Evolutionary conservation across 2,329 filamentous ascomycete species (phyloP), one percentile per base, ranked within the genome.

Genomic region (Arthrobotrys pseudoclavata): DNA sequence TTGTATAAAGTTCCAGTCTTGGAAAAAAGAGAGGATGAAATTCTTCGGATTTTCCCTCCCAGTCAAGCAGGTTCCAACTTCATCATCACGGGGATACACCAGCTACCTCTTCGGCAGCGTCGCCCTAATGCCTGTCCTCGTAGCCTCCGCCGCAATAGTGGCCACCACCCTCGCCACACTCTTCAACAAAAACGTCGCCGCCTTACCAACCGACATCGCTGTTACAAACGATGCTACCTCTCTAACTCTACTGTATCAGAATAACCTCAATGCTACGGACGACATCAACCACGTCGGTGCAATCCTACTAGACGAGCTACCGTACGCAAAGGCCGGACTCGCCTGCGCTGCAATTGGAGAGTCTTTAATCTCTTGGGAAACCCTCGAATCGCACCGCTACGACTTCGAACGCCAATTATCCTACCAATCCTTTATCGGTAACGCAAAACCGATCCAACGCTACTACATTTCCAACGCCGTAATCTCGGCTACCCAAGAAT

Each of bases 211-310:
- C 34, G 55, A 60, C 1, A 24, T 60, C 4, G 34, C 34, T 10
- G 31, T 7, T 12, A 60, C 72, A 7, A 86, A 86, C 72, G 79
- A 83, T 10, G 79, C 84, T 24, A 86, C 84, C 0, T 87, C 86
- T 0, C 80, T 88, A 66, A 87, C 86, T 0, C 82, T 88, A 5
- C 80, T 88, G 7, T 88, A 86, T 75, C 86, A 88, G 80, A 88
- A 88, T 82, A 88, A 88, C 47, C 82, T 88, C 24, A 88, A 88
- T 80, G 83, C 82, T 6, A 86, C 86, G 0, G 87, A 88, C 76
- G 86, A 88, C 81, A 83, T 81, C 26, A 87, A 88, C 77, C 87
- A 88, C 80, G 82, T 86, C 18, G 85, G 86, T 10, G 86, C 86
- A 2, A 84, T 88, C 50, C 81, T 88, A 6, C 82, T 88, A 48